Conservation (phyloP, 495 filamentous ascomycete genomes). For the Hapsidospora chrysogenum region DNA sequence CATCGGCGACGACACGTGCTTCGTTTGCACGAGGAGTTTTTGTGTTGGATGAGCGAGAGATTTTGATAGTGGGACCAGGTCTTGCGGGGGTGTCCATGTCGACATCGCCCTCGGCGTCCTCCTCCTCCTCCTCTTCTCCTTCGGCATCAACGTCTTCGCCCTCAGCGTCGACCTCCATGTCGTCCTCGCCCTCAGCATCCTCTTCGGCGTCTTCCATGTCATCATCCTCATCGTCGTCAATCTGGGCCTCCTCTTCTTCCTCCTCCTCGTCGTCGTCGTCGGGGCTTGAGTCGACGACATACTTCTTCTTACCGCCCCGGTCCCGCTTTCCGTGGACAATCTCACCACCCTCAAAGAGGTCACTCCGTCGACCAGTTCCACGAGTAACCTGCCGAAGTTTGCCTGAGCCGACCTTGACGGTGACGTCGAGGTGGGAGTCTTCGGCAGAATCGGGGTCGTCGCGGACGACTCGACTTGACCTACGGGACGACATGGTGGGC, state of each 20-base stretch:
- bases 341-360: slow-evolving; percentile 33
- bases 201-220: slow-evolving; percentile 22
- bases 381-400: slow-evolving; percentile 60
- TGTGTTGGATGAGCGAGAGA: slow-evolving; percentile 17
- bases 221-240: slow-evolving; percentile 23
- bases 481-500: slow-evolving; percentile 3
- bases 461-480: no score
- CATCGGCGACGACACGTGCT: no score
- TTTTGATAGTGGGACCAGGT: slow-evolving; percentile 22
- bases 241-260: slow-evolving; percentile 24
- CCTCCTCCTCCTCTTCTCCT: slow-evolving; percentile 13
- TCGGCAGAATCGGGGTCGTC: slow-evolving; percentile 36
- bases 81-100: slow-evolving; percentile 7
- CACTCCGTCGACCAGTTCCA: slow-evolving; percentile 12
- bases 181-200: slow-evolving; percentile 27
- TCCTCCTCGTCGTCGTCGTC: slow-evolving; percentile 34
- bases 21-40: background rate
- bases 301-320: slow-evolving; percentile 48
- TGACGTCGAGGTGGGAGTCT: slow-evolving; percentile 53
- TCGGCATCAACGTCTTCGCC: slow-evolving; percentile 18
- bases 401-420: slow-evolving; percentile 68
- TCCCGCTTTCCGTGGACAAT: slow-evolving; percentile 44
- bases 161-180: slow-evolving; percentile 14
- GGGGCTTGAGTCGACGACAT: slow-evolving; percentile 40
- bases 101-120: slow-evolving; percentile 25